Base-by-base conservation (phyloP, 441 rosid species). In the Bruguiera hainesii region DNA sequence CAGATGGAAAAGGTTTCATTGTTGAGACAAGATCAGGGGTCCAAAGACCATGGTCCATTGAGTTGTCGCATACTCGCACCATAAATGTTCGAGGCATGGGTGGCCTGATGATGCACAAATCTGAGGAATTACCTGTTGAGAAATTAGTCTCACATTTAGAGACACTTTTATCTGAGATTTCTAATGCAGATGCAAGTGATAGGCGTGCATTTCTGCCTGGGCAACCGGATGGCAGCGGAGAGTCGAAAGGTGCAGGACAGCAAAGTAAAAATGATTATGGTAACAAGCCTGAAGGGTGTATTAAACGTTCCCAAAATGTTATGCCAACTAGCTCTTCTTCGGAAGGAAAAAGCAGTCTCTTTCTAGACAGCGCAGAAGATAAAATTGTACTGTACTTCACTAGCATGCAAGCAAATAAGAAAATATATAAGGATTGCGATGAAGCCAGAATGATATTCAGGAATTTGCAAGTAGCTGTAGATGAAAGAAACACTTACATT, bases 141-240 rank as follows among this genome's bases (percentile, higher is more conserved):
- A 74, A 65, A 65, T 69, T 78, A 62, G 69, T 76, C 1, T 73
- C 83, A n/a, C 37, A 70, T 61, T 78, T 76, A 21, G 85, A 84
- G 59, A 89, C 91, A 59, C 61, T 88, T 68, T 78, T 88, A 53
- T 86, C 91, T 52, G 88, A 88, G 74, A 90, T 84, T 69, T 85
- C 89, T 1, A 77, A 67, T 64, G 89, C 83, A 67, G 89, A 80
- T 67, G 76, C 87, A 28, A 84, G 87, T 75, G 86, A 83, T 68
- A 81, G 82, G 75, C 75, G 83, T 64, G 90, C 93, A 49, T 68
- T 81, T 65, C 85, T 87, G 48, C 84, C 86, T 13, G 82, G 83
- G 67, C 90, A 84, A 29, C 66, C 63, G 65, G 82, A 63, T 49
- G 30, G n/a, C 31, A 64, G 46, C 28, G 60, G 72, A n/a, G 70